Percentiles rank a stretch among this genome's conserved stretches.
Conservation (phyloP, 345 rosid species). For the Barbarea vulgaris region DNA sequence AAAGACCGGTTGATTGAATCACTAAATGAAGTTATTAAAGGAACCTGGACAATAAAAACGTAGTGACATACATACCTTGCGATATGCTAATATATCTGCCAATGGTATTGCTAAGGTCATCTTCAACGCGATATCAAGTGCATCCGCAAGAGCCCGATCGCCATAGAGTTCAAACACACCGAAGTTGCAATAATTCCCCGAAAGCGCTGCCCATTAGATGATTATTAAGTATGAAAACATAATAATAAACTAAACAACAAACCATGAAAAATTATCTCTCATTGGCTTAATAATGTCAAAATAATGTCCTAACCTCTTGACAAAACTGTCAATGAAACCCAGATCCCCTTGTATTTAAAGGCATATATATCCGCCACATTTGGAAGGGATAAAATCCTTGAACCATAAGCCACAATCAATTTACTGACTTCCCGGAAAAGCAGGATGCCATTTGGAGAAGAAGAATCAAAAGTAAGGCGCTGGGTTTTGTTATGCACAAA, state of each 20-base stretch:
- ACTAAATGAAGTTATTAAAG: background rate
- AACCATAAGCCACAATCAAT: conserved; percentile 89
- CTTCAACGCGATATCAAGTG: conserved; percentile 86
- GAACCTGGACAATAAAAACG: background rate
- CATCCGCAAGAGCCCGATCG: conserved; percentile 95
- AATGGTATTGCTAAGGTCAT: conserved; percentile 89
- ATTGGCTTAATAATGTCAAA: conserved; percentile 18
- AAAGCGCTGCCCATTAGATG: conserved; percentile 67
- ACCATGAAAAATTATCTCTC: conserved; percentile 6
- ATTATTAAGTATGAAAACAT: conserved; percentile 7
- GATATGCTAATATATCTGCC: conserved; percentile 87
- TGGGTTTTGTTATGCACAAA: conserved; percentile 96
- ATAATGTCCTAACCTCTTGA: conserved; percentile 72
- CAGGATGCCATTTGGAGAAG: conserved; percentile 98
- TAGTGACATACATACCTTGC: conserved; percentile 60
- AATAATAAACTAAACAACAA: background rate
- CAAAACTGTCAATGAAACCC: conserved; percentile 90
- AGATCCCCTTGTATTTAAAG: conserved; percentile 96
- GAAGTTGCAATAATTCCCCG: conserved; percentile 92
- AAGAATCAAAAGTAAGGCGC: conserved; percentile 91
- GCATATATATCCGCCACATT: conserved; percentile 91
- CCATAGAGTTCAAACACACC: conserved; percentile 99
- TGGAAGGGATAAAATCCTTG: conserved; percentile 93
- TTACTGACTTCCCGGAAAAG: conserved; percentile 99
- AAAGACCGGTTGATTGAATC: background rate